A percentile compares a stretch with the other conserved stretches of the same genome.
Conservation (phyloP, 208 protist genomes). For the Wallacemonas sp. region DNA sequence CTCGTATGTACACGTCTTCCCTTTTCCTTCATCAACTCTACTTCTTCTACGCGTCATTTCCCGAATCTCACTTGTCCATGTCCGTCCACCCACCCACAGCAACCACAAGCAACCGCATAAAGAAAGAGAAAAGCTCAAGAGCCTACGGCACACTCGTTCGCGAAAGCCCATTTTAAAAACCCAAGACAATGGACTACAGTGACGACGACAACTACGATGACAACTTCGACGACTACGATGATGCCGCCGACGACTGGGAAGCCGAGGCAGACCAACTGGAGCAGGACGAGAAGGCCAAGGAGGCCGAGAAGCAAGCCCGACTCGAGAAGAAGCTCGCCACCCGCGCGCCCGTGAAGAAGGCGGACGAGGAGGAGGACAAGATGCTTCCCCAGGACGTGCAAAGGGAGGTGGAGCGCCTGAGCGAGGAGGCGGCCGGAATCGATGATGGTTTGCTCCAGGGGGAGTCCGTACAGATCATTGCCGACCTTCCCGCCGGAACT, state of each 20-base stretch:
- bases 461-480: slow-evolving; percentile 36
- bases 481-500: slow-evolving; percentile 36
- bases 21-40: no score
- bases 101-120: not conserved
- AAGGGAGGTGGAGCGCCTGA: slow-evolving; percentile 53
- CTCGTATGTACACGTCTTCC: no score
- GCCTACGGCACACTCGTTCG: no score
- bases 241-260: slow-evolving; percentile 89
- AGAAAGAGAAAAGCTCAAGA: no score
- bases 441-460: slow-evolving; percentile 32
- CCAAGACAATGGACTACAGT: slow-evolving; percentile 36
- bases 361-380: slow-evolving; percentile 42
- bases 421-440: slow-evolving; percentile 45
- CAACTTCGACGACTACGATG: slow-evolving; percentile 63
- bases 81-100: no score
- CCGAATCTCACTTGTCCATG: no score
- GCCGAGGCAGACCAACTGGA: slow-evolving; percentile 67
- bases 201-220: slow-evolving; percentile 46
- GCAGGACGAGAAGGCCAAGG: slow-evolving; percentile 53
- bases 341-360: slow-evolving; percentile 51
- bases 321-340: slow-evolving; percentile 67
- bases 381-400: slow-evolving; percentile 51
- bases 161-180: not conserved
- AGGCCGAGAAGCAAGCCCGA: slow-evolving; percentile 44
- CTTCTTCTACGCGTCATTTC: no score